Percentiles rank a stretch among this genome's conserved stretches.
Evolutionary conservation across 2,329 filamentous ascomycete species (phyloP).

Genomic region (Fusarium newnesense): DNA sequence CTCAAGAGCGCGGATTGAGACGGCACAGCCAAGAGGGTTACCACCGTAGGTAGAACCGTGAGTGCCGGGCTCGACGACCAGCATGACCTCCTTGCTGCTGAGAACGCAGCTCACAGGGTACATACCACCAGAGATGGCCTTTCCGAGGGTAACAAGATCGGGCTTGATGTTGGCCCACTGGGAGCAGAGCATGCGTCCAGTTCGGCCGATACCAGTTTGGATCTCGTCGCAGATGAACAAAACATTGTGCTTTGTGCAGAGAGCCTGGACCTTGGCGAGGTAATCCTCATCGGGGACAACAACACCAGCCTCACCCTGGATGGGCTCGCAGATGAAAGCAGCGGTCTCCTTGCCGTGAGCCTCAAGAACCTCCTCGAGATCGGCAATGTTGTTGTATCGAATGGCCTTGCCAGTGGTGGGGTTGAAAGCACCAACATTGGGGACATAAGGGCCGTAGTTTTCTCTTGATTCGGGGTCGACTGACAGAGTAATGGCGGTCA

Average conservation of each 20-base stretch:
- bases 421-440: constrained; percentile 78
- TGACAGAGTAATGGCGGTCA: constrained; percentile 94
- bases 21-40: constrained; percentile 93
- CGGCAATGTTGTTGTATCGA: constrained; percentile 37
- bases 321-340: constrained; percentile 37
- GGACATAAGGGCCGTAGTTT: constrained; percentile 96
- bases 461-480: constrained; percentile 94
- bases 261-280: constrained; percentile 78
- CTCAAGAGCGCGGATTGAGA: constrained; percentile 94
- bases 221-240: constrained; percentile 98
- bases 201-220: constrained; percentile 96
- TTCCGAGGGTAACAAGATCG: constrained; percentile 93
- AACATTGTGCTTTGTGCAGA: constrained; percentile 96
- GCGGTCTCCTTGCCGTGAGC: constrained; percentile 34
- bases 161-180: constrained; percentile 97
- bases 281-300: constrained; percentile 88
- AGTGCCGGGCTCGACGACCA: constrained; percentile 94
- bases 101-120: constrained; percentile 98
- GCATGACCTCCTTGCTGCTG: constrained; percentile 89
- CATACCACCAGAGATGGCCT: constrained; percentile 98
- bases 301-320: constrained; percentile 91
- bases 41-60: constrained; percentile 99
- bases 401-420: constrained; percentile 33
- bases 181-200: constrained; percentile 91
- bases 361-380: constrained; percentile 36